phyloP scores from a whole-genome alignment of 1,284 basidiomycete genomes.

The Boletellus deceptivus region DNA sequence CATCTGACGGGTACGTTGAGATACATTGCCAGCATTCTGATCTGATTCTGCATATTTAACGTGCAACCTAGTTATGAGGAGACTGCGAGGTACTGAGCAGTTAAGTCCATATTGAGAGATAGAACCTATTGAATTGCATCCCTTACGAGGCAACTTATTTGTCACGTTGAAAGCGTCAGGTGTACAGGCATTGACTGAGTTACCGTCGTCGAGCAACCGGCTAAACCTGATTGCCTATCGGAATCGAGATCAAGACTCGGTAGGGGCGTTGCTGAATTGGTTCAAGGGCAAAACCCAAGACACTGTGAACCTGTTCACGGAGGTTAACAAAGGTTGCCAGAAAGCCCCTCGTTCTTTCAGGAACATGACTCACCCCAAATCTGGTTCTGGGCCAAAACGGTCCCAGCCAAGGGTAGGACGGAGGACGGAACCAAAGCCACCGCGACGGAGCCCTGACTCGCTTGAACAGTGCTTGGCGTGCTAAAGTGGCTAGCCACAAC shows the following conservation, averaged over 20 bases:
- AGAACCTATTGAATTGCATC: neutral
- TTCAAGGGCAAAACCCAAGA: neutral
- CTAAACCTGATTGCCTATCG: neutral
- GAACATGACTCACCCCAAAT: neutral
- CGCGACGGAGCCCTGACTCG: neutral
- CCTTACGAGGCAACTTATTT: neutral
- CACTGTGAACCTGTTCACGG: neutral
- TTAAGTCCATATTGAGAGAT: neutral
- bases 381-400: neutral
- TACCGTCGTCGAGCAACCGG: neutral
- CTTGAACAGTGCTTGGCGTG: neutral
- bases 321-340: neutral
- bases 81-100: neutral
- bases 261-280: neutral
- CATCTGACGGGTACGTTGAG: neutral
- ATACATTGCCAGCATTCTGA: constrained; percentile 4
- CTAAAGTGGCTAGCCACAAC: neutral
- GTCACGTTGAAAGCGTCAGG: neutral
- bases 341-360: neutral
- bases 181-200: neutral
- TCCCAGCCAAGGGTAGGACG: neutral
- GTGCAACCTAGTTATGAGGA: neutral
- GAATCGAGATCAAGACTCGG: neutral
- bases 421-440: neutral
- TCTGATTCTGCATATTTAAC: neutral